Percentiles rank a stretch among this genome's conserved stretches.
These are phyloP conservation scores for Cladosporium sp. DNA, from an alignment of 2,329 filamentous ascomycete genomes.

Conservation along the genomic window DNA sequence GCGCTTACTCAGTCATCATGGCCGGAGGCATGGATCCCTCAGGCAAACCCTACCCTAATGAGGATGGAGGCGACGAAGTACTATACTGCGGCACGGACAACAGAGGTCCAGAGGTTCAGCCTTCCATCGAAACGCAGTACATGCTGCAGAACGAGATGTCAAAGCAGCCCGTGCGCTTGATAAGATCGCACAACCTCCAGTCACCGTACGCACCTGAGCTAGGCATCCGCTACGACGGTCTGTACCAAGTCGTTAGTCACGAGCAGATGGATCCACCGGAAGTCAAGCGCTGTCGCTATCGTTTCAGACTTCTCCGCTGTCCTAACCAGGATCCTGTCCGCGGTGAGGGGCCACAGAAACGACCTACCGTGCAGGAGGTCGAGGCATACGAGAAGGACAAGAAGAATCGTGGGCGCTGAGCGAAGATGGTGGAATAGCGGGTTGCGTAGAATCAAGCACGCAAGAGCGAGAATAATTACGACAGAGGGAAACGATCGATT, in stretches of 20 bases:
- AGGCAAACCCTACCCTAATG: slow-evolving; percentile 40
- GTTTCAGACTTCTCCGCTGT: slow-evolving; percentile 45
- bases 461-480: too few species aligned
- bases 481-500: too few species aligned
- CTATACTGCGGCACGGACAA: slow-evolving; percentile 50
- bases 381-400: slow-evolving; percentile 23
- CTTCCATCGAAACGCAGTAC: slow-evolving; percentile 36
- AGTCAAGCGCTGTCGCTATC: slow-evolving; percentile 37
- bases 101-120: slow-evolving; percentile 20
- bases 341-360: slow-evolving; percentile 35
- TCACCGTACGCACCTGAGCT: slow-evolving; percentile 42
- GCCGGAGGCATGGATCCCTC: slow-evolving; percentile 33
- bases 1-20: slow-evolving; percentile 55
- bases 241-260: slow-evolving; percentile 46
- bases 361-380: slow-evolving; percentile 42
- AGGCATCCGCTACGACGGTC: slow-evolving; percentile 56
- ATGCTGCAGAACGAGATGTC: slow-evolving; percentile 39
- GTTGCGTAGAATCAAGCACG: too few species aligned
- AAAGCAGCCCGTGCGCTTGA: slow-evolving; percentile 45
- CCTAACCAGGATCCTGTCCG: slow-evolving; percentile 46
- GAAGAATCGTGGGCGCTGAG: slow-evolving; percentile 11
- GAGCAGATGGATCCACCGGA: slow-evolving; percentile 39
- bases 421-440: too few species aligned
- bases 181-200: slow-evolving; percentile 43
- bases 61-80: slow-evolving; percentile 47